Conservation (phyloP, 805 yeast species). For the Nakazawaea wickerhamii region DNA sequence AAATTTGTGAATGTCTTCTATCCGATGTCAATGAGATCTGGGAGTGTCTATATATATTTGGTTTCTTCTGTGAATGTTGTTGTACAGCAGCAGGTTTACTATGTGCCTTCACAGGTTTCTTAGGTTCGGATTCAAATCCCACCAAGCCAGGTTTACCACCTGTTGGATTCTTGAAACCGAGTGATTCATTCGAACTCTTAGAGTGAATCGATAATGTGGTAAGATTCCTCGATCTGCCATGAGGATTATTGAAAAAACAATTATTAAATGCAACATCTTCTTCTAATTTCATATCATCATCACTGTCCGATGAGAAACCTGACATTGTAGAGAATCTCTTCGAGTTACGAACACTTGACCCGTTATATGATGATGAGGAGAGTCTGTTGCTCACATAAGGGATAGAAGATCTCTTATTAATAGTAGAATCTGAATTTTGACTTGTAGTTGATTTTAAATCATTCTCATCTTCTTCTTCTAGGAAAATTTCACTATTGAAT, state of each 20-base stretch:
- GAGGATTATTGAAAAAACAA: slow-evolving; percentile 11
- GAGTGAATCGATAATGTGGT: slow-evolving; percentile 11
- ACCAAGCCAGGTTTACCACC: slow-evolving; percentile 12
- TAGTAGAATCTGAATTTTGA: slow-evolving; percentile 6
- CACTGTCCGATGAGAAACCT: slow-evolving; percentile 1
- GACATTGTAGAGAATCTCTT: slow-evolving; percentile 8
- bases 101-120: background rate
- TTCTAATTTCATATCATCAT: background rate
- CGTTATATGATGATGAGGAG: slow-evolving; percentile 5
- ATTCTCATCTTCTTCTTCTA: slow-evolving; percentile 6
- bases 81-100: background rate
- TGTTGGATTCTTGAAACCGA: background rate
- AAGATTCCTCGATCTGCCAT: slow-evolving; percentile 6
- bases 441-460: slow-evolving; percentile 1
- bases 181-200: slow-evolving; percentile 7
- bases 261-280: slow-evolving; percentile 10
- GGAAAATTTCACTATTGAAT: background rate
- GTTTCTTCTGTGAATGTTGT: background rate
- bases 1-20: slow-evolving; percentile 1
- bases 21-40: background rate
- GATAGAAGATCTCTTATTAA: slow-evolving; percentile 9
- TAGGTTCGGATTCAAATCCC: slow-evolving; percentile 2
- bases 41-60: background rate
- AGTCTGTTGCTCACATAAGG: slow-evolving; percentile 9
- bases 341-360: slow-evolving; percentile 10